Percentiles rank a stretch among this genome's conserved stretches.
Evolutionary conservation across 2,329 filamentous ascomycete species (phyloP).

Genomic region (Ophiostoma ulmi): DNA sequence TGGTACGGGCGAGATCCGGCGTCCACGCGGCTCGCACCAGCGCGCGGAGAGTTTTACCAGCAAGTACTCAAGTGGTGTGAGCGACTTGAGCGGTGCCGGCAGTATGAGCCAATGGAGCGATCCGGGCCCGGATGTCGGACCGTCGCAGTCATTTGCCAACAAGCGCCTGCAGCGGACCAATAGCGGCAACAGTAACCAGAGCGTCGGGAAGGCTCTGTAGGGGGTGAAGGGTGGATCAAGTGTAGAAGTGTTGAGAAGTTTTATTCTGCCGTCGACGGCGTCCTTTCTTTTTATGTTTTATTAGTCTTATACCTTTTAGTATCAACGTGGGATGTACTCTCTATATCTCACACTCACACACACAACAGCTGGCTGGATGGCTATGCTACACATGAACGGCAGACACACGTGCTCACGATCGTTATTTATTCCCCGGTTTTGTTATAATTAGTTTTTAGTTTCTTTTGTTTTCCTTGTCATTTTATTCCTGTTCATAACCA

Average conservation of each 20-base stretch:
- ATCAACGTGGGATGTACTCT: neutral
- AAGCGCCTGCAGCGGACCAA: slow-evolving; percentile 26
- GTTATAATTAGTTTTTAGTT: neutral
- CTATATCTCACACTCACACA: neutral
- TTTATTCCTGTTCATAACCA: neutral
- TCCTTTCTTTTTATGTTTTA: slow-evolving; percentile 14
- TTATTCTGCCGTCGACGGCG: neutral
- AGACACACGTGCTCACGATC: slow-evolving; percentile 12
- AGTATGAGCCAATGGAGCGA: slow-evolving; percentile 47
- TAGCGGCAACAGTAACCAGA: slow-evolving; percentile 25
- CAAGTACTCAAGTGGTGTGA: slow-evolving; percentile 49
- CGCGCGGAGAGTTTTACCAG: slow-evolving; percentile 40
- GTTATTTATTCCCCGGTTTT: neutral
- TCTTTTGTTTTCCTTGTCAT: neutral
- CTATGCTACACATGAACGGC: neutral
- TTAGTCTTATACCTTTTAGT: slow-evolving; percentile 6
- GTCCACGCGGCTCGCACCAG: slow-evolving; percentile 35
- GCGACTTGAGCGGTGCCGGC: slow-evolving; percentile 25
- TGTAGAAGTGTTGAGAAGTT: neutral
- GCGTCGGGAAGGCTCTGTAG: slow-evolving; percentile 28
- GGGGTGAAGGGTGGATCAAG: neutral
- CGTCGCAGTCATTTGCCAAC: slow-evolving; percentile 28
- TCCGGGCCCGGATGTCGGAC: slow-evolving; percentile 51
- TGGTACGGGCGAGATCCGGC: slow-evolving; percentile 27
- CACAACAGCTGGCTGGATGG: neutral